Percentiles rank a stretch among this genome's conserved stretches.
These are phyloP conservation scores for Warburgia ugandensis DNA, from an alignment of 164 flowering plant species.

Conservation along the genomic window DNA sequence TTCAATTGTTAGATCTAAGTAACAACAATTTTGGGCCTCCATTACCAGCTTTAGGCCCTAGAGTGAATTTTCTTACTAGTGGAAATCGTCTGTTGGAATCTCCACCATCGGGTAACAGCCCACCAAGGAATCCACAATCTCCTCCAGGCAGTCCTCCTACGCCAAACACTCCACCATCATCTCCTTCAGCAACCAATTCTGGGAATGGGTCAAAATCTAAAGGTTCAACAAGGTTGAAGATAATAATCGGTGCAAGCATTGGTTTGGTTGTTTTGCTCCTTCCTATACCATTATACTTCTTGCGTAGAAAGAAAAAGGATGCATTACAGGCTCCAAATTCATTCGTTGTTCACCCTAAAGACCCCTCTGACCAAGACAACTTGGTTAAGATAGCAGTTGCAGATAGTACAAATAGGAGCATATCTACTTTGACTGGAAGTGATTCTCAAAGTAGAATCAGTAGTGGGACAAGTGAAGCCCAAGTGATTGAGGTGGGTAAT, in stretches of 20 bases:
- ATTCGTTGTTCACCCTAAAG: constrained; percentile 49
- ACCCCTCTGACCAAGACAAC: constrained; percentile 46
- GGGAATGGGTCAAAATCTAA: background rate
- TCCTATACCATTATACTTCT: constrained; percentile 15
- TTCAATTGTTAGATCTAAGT: constrained; percentile 49
- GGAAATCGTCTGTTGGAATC: constrained; percentile 41
- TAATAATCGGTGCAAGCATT: constrained; percentile 26
- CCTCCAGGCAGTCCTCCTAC: constrained; percentile 5
- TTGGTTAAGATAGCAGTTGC: constrained; percentile 46
- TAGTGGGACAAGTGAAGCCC: constrained; percentile 27
- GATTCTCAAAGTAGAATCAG: constrained; percentile 31
- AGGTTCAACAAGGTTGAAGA: constrained; percentile 11
- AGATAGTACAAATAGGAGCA: constrained; percentile 23
- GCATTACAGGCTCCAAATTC: constrained; percentile 23
- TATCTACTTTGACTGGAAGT: constrained; percentile 24
- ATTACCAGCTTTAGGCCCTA: constrained; percentile 39
- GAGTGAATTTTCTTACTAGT: constrained; percentile 31
- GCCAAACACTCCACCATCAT: background rate
- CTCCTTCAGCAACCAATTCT: background rate
- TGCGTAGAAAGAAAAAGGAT: constrained; percentile 28
- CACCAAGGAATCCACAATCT: constrained; percentile 13
- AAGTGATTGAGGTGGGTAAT: constrained; percentile 43
- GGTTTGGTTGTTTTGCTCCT: constrained; percentile 17
- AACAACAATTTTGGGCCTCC: constrained; percentile 64
- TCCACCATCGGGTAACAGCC: constrained; percentile 13